Evolutionary conservation across 2,329 filamentous ascomycete genomes (phyloP).

Genomic region (Ceratocystis smalleyi): DNA sequence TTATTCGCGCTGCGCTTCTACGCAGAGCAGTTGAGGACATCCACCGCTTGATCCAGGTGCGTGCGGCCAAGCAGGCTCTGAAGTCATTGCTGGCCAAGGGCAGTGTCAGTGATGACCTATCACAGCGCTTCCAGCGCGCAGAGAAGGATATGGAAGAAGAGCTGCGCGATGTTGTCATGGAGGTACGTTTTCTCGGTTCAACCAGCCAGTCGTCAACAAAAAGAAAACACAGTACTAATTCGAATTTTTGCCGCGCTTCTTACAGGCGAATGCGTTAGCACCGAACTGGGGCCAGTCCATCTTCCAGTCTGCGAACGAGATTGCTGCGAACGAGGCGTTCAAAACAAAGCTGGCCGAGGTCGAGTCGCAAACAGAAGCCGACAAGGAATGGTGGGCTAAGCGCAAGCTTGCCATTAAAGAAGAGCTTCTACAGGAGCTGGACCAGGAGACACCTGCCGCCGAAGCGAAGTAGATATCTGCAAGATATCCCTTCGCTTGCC

Average conservation of each 20-base stretch:
- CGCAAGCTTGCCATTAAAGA: constrained; percentile 56
- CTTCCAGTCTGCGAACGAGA: constrained; percentile 96
- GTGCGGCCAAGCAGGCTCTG: constrained; percentile 76
- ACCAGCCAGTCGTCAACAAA: no score
- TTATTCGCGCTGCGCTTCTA: constrained; percentile 76
- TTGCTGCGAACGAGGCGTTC: constrained; percentile 67
- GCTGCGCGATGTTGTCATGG: constrained; percentile 79
- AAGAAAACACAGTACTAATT: neutral
- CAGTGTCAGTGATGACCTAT: constrained; percentile 88
- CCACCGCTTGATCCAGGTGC: constrained; percentile 73
- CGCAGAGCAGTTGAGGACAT: constrained; percentile 87
- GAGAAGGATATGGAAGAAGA: constrained; percentile 98
- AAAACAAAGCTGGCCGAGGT: constrained; percentile 62
- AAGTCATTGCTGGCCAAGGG: constrained; percentile 71
- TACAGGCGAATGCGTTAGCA: constrained; percentile 77
- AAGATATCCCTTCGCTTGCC: constrained; percentile 25
- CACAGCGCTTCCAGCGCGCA: constrained; percentile 78
- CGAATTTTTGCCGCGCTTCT: neutral
- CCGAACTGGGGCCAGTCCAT: constrained; percentile 87
- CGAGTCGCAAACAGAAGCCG: constrained; percentile 51
- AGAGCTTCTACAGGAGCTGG: constrained; percentile 74
- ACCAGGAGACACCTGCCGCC: constrained; percentile 37
- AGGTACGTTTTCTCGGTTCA: constrained; percentile 40
- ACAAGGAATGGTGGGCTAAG: constrained; percentile 89
- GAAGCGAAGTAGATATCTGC: constrained; percentile 20